A percentile compares a stretch with the other conserved stretches of the same genome.
Conservation (phyloP, 176 grass and related monocot species). For the Carex pumila region DNA sequence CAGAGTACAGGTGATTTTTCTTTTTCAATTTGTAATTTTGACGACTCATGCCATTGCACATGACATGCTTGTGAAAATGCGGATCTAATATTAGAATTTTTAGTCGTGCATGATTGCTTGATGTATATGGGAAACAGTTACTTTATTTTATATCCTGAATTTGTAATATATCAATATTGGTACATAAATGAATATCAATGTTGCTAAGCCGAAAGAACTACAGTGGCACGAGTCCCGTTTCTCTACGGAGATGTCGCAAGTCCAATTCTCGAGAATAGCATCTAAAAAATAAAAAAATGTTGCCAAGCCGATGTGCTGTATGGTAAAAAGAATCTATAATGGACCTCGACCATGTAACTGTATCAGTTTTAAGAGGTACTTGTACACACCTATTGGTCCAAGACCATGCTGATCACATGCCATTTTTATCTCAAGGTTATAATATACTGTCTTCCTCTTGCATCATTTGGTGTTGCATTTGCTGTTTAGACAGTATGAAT, state of each 20-base stretch:
- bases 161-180: background rate
- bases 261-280: too few relatives aligned
- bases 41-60: background rate
- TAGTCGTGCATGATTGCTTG: background rate
- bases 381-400: background rate
- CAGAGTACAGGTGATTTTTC: slow-evolving; percentile 36
- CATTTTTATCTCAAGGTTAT: background rate
- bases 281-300: too few relatives aligned
- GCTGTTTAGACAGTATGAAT: background rate
- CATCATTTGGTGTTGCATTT: background rate
- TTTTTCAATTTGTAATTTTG: background rate
- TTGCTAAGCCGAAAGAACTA: too few relatives aligned
- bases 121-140: background rate
- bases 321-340: background rate
- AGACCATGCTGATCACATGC: background rate
- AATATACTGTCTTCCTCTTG: background rate
- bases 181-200: background rate
- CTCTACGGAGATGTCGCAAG: too few relatives aligned
- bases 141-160: background rate
- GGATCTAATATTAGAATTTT: background rate
- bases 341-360: background rate
- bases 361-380: background rate
- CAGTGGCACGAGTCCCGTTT: too few relatives aligned
- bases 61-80: background rate
- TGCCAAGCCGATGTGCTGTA: background rate